These are phyloP conservation scores for Xylariaceae sp. DNA, from an alignment of 2,329 filamentous ascomycete genomes.

Conservation along the genomic window DNA sequence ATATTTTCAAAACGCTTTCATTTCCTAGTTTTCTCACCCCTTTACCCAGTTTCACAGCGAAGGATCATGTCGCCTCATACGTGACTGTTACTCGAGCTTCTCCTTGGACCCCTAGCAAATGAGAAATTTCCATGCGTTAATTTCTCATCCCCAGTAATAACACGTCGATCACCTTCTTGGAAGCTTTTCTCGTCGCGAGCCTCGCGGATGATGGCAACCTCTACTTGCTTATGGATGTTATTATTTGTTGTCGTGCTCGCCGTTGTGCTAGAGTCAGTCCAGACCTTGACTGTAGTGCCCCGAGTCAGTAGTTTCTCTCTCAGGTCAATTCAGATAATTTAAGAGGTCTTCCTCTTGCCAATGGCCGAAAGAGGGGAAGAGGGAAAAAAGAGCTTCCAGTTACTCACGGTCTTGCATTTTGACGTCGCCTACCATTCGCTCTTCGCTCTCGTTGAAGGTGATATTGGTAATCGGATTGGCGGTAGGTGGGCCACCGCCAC, in stretches of 20 bases:
- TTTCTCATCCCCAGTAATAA: constrained; percentile 22
- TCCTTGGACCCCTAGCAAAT: constrained; percentile 22
- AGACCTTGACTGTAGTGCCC: too few species aligned
- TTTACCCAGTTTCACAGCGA: neutral
- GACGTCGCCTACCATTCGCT: constrained; percentile 47
- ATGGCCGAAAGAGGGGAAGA: too few species aligned
- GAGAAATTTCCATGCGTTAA: constrained; percentile 22
- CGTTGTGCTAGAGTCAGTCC: constrained; percentile 19
- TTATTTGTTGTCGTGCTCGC: constrained; percentile 35
- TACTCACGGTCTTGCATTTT: constrained; percentile 45
- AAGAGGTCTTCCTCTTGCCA: too few species aligned
- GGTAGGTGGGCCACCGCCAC: constrained; percentile 36
- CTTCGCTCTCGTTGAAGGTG: constrained; percentile 47
- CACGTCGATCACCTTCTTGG: neutral
- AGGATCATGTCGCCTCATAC: constrained; percentile 9
- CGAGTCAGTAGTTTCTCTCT: too few species aligned
- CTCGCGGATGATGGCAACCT: constrained; percentile 33
- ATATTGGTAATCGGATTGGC: constrained; percentile 42
- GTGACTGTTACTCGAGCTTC: constrained; percentile 20
- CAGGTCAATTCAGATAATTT: too few species aligned
- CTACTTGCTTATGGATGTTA: constrained; percentile 46
- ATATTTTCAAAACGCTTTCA: neutral
- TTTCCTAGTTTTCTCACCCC: neutral
- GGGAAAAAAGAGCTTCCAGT: too few species aligned
- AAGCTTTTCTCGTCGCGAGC: constrained; percentile 11